phyloP scores from a whole-genome alignment of 495 filamentous ascomycete genomes.

The Penicillium robsamsonii region DNA sequence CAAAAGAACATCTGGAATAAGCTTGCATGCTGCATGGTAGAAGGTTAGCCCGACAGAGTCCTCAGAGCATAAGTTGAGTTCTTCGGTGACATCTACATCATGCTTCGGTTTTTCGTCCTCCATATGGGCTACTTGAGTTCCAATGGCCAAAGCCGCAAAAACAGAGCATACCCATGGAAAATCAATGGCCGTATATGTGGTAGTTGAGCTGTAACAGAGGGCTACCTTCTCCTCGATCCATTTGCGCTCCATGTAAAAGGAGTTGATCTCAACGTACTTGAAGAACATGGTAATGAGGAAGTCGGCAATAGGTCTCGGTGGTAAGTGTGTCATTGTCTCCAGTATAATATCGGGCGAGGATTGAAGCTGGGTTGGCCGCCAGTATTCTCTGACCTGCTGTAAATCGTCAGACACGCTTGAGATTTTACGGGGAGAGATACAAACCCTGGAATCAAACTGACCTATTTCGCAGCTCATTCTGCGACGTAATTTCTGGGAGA shows the following conservation, averaged over 20 bases:
- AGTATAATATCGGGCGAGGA: constrained; percentile 33
- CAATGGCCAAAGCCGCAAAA: constrained; percentile 46
- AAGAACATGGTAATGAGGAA: constrained; percentile 48
- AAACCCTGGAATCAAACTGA: constrained; percentile 29
- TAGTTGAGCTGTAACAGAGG: constrained; percentile 35
- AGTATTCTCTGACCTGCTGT: constrained; percentile 44
- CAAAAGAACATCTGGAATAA: constrained; percentile 49
- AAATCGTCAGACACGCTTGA: neutral
- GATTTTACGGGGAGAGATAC: neutral
- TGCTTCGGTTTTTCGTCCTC: constrained; percentile 33
- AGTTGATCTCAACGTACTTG: constrained; percentile 48
- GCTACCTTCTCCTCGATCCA: constrained; percentile 44
- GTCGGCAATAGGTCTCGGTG: constrained; percentile 45
- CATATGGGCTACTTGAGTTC: constrained; percentile 51
- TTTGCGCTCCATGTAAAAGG: constrained; percentile 43
- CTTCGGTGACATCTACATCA: constrained; percentile 23
- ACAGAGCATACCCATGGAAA: constrained; percentile 43
- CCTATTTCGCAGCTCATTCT: constrained; percentile 40
- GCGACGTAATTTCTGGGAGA: constrained; percentile 44
- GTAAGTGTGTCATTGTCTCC: constrained; percentile 39
- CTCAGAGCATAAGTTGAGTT: constrained; percentile 38
- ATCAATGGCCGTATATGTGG: constrained; percentile 36
- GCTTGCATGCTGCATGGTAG: constrained; percentile 44
- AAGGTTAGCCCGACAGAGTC: constrained; percentile 49
- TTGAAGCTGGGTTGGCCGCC: constrained; percentile 46